Percentiles rank a stretch among this genome's conserved stretches.
Conservation (phyloP, 768 basidiomycete species). For the Leucogyrophana mollusca region DNA sequence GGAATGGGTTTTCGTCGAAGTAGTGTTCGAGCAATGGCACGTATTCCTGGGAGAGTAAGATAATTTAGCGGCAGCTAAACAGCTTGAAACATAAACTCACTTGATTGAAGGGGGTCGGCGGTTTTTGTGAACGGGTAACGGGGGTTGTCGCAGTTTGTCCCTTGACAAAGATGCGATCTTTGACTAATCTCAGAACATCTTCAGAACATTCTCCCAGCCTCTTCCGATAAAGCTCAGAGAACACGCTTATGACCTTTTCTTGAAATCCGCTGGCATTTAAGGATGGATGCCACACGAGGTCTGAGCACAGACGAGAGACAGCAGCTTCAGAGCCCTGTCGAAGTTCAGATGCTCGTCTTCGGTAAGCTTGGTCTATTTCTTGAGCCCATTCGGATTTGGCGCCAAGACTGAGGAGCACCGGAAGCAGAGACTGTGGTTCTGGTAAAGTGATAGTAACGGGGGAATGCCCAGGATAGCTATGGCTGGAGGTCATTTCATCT, state of each 20-base stretch:
- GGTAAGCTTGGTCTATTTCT: constrained; percentile 5
- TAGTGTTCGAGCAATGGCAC: constrained; percentile 46
- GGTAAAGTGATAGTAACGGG: not conserved
- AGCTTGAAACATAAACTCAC: not conserved
- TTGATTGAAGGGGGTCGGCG: not conserved
- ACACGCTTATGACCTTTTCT: accelerated
- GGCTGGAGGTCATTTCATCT: no score
- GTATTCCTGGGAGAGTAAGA: constrained; percentile 36
- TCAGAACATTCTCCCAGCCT: not conserved
- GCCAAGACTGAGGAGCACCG: not conserved
- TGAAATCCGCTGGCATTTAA: not conserved
- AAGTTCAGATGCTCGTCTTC: constrained; percentile 4
- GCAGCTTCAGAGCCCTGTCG: not conserved
- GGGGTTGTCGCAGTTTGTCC: no score
- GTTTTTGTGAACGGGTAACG: no score
- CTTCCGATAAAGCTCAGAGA: not conserved
- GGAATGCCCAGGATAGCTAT: not conserved
- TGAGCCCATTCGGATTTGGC: not conserved
- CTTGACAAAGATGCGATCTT: no score
- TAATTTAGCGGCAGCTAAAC: not conserved
- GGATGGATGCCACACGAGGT: not conserved
- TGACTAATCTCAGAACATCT: not conserved
- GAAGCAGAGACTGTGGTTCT: constrained; percentile 3
- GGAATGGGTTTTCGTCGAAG: constrained; percentile 48
- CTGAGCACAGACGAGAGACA: not conserved